Base-by-base conservation (phyloP, 164 flowering plant species). In the Liquidambar formosana region DNA sequence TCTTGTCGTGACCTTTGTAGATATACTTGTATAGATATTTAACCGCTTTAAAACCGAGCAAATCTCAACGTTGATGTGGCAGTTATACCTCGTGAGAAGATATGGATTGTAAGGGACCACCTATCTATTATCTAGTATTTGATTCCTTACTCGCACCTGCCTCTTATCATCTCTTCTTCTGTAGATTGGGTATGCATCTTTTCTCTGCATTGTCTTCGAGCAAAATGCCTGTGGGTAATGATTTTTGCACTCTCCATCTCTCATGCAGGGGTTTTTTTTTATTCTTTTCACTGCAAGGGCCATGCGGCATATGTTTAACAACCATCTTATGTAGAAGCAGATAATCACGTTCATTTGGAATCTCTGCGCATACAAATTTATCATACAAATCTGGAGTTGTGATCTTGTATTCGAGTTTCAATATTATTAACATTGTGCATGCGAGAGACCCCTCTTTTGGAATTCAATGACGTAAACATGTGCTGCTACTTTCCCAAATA, bases 371-470 rank as follows among this genome's bases (percentile, higher is more conserved):
- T 1, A 70, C 54, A 18, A 57, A 3, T 0, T 8, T 14, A 53
- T 75, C 63, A 65, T 9, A 44, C 8, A 52, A 12, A 12, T 65
- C 56, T 5, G 74, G 57, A 8, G 38, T 8, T 52, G n/a, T n/a
- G n/a, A n/a, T 22, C 12, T 75, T 75, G 8, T 5, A 5, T 9
- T 18, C 13, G 3, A 3, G 1, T 66, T 14, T 19, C n/a, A 70
- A 22, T 0, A 59, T 43, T 4, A 69, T n/a, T 10, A 75, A 19
- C 10, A 70, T 28, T 75, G 71, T 2, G 52, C 71, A 70, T 70
- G 74, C 0, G 74, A 74, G 4, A 75, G 33, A 0, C 74, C 74
- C 12, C 70, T 28, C 38, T 74, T 74, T 33, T 69, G 60, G 46
- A 62, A 64, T 18, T 68, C 72, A 44, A 73, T 56, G 1, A 46